These are phyloP conservation scores for Phalaenopsis hybrid DNA, from an alignment of 116 monocot genomes.

Conservation along the genomic window DNA sequence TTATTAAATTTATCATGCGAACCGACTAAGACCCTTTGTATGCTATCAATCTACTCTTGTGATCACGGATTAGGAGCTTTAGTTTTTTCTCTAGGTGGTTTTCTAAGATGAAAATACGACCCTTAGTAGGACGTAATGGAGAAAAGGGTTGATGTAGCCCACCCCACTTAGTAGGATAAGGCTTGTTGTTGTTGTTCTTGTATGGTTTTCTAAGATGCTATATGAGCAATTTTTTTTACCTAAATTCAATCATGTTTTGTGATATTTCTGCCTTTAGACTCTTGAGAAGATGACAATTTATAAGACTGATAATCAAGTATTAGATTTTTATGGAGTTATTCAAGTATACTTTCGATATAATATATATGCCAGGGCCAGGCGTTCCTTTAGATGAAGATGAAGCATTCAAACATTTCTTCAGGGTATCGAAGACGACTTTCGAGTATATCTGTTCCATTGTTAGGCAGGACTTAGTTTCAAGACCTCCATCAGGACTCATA, in stretches of 20 bases:
- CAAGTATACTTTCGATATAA: neutral
- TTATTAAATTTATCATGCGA: no score
- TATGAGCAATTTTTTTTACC: neutral
- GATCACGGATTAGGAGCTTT: no score
- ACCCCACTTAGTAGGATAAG: no score
- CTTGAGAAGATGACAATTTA: neutral
- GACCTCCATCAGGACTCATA: slow-evolving; percentile 97
- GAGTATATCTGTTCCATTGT: slow-evolving; percentile 85
- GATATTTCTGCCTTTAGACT: neutral
- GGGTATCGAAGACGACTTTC: slow-evolving; percentile 75
- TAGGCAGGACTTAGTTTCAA: slow-evolving; percentile 72
- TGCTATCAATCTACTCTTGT: no score
- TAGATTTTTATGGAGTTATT: neutral
- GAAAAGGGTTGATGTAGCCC: no score
- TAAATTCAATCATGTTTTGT: neutral
- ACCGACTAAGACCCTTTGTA: no score
- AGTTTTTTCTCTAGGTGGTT: no score
- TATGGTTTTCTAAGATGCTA: neutral
- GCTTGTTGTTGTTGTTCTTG: no score
- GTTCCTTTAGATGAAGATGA: slow-evolving; percentile 56
- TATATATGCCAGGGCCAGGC: slow-evolving; percentile 9
- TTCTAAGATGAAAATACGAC: no score
- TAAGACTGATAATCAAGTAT: neutral
- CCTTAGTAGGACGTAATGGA: no score
- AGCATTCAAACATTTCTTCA: slow-evolving; percentile 85